A percentile compares a stretch with the other conserved stretches of the same genome.
Evolutionary conservation across 2,329 filamentous ascomycete genomes (phyloP).

Genomic region (Scolecobasidium constrictum): DNA sequence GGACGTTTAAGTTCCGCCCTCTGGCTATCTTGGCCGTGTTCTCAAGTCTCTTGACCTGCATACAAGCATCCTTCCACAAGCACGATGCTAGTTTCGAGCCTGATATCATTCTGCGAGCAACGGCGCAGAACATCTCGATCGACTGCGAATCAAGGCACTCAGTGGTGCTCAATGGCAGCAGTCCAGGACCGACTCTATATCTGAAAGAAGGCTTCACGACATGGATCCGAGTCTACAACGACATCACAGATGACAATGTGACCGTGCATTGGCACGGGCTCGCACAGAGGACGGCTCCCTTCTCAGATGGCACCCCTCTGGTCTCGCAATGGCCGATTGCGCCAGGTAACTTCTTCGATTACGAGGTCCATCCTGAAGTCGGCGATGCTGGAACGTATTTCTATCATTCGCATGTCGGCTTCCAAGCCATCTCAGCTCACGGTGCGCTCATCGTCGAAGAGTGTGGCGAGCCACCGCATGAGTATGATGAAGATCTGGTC

Average conservation of each 20-base stretch:
- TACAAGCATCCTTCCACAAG: neutral
- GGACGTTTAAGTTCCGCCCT: neutral
- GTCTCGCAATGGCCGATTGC: constrained; percentile 57
- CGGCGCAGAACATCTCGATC: constrained; percentile 29
- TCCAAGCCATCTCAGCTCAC: constrained; percentile 48
- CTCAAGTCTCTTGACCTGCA: neutral
- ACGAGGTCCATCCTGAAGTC: constrained; percentile 44
- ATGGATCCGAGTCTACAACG: constrained; percentile 51
- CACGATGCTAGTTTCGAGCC: constrained; percentile 25
- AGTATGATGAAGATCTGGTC: constrained; percentile 51
- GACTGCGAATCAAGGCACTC: constrained; percentile 37
- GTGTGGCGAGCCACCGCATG: constrained; percentile 35
- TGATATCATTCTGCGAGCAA: constrained; percentile 37
- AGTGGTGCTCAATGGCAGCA: constrained; percentile 42
- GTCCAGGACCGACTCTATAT: constrained; percentile 39
- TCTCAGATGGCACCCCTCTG: constrained; percentile 51
- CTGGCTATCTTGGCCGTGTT: neutral
- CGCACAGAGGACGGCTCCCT: constrained; percentile 46
- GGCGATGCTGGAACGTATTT: constrained; percentile 54
- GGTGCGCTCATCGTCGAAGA: constrained; percentile 51
- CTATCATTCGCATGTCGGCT: constrained; percentile 56
- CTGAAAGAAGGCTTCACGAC: constrained; percentile 34
- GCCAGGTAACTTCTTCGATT: constrained; percentile 53
- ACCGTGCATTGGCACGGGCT: constrained; percentile 64
- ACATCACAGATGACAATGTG: constrained; percentile 41